These are phyloP conservation scores for Lactarius trivialis DNA, from an alignment of 768 basidiomycete genomes.

Conservation along the genomic window DNA sequence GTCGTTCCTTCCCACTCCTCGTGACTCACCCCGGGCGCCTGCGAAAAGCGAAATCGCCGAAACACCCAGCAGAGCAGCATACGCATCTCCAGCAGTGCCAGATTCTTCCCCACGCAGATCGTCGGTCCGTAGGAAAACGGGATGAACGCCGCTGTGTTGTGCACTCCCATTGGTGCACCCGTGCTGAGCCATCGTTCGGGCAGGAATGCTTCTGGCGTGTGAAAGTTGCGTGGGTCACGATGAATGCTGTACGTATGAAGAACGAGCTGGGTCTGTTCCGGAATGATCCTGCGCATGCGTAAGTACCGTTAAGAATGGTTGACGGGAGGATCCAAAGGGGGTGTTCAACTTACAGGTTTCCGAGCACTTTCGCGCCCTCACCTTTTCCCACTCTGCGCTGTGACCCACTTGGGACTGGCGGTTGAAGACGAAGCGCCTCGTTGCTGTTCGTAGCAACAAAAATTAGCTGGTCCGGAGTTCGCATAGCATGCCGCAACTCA, in stretches of 20 bases:
- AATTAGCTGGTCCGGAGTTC: background rate
- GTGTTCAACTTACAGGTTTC: background rate
- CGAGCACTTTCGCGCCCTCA: background rate
- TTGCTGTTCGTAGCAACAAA: background rate
- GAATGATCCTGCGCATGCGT: background rate
- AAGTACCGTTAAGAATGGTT: background rate
- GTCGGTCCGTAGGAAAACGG: constrained; percentile 23
- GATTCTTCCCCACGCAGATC: constrained; percentile 21
- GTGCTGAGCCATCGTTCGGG: background rate
- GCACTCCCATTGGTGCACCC: background rate
- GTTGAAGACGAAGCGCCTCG: background rate
- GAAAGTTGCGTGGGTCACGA: background rate
- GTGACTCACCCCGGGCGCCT: background rate
- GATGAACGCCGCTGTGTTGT: constrained; percentile 16
- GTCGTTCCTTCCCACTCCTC: background rate
- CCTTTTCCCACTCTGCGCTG: background rate
- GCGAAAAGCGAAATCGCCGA: background rate
- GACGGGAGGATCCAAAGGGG: background rate
- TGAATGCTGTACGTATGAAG: background rate
- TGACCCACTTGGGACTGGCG: background rate
- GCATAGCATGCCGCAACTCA: background rate
- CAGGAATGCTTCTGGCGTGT: background rate
- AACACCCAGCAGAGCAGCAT: background rate
- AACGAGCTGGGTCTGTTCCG: background rate
- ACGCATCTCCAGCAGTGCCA: constrained; percentile 20